Percentiles rank a stretch among this genome's conserved stretches.
Conservation (phyloP, 352 stramenopile species). For the Elongisporangium prolatum region DNA sequence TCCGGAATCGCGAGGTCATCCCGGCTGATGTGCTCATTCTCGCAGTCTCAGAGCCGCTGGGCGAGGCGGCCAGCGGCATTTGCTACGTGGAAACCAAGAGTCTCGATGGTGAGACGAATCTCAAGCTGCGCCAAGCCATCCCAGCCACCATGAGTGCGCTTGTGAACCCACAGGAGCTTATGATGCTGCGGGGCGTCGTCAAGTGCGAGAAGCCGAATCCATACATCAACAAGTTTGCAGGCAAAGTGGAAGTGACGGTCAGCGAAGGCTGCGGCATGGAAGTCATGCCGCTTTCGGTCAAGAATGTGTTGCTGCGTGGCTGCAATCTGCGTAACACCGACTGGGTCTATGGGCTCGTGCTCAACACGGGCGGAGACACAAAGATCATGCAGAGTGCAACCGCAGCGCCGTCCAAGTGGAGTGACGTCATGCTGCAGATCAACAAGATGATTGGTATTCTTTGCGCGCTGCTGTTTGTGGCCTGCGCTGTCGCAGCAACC, state of each 20-base stretch:
- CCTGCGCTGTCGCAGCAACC: slow-evolving; percentile 57
- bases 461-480: slow-evolving; percentile 58
- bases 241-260: slow-evolving; percentile 73
- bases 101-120: slow-evolving; percentile 90
- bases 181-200: slow-evolving; percentile 52
- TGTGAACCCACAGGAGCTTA: slow-evolving; percentile 42
- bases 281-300: slow-evolving; percentile 72
- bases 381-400: slow-evolving; percentile 90
- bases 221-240: slow-evolving; percentile 87
- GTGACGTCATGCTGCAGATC: slow-evolving; percentile 74
- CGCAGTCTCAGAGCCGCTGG: slow-evolving; percentile 61
- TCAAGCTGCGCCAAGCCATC: slow-evolving; percentile 85
- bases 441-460: slow-evolving; percentile 80
- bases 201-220: slow-evolving; percentile 78
- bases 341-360: slow-evolving; percentile 79
- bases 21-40: slow-evolving; percentile 85
- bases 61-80: slow-evolving; percentile 65
- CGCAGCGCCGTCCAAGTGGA: slow-evolving; percentile 76
- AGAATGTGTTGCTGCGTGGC: slow-evolving; percentile 88
- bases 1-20: slow-evolving; percentile 79
- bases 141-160: slow-evolving; percentile 61
- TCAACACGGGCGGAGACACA: slow-evolving; percentile 90
- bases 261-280: slow-evolving; percentile 60
- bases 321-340: slow-evolving; percentile 88
- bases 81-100: slow-evolving; percentile 91